Conservation (phyloP, 208 protist genomes). For the Trypanosoma boissoni region DNA sequence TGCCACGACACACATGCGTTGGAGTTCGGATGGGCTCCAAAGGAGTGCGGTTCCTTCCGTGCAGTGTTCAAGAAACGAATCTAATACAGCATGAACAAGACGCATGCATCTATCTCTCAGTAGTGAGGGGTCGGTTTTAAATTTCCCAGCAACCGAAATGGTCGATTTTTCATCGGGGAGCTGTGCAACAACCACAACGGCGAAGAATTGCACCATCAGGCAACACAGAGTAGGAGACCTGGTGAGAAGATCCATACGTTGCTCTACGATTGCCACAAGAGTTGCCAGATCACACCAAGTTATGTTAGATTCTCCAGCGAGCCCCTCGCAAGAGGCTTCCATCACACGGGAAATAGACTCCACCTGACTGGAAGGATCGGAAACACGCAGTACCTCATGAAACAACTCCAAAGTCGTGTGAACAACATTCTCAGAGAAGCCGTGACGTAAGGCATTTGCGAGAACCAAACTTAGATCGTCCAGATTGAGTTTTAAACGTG, state of each 20-base stretch:
- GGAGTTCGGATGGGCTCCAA: slow-evolving; percentile 14
- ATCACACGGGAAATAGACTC: slow-evolving; percentile 58
- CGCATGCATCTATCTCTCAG: slow-evolving; percentile 16
- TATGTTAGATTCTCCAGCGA: slow-evolving; percentile 16
- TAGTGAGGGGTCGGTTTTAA: slow-evolving; percentile 13
- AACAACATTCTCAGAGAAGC: slow-evolving; percentile 37
- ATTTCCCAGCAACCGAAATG: background rate
- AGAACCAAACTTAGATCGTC: slow-evolving; percentile 58
- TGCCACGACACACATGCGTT: slow-evolving; percentile 13
- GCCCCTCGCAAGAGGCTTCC: slow-evolving; percentile 55
- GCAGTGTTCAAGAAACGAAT: background rate
- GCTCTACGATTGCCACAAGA: slow-evolving; percentile 42
- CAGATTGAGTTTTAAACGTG: slow-evolving; percentile 24
- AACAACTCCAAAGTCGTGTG: slow-evolving; percentile 11
- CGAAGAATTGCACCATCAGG: slow-evolving; percentile 52
- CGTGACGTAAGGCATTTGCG: slow-evolving; percentile 63
- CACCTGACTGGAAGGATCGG: slow-evolving; percentile 1
- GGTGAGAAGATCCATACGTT: slow-evolving; percentile 34
- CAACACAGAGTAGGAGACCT: slow-evolving; percentile 29
- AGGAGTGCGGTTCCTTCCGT: background rate
- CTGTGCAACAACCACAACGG: slow-evolving; percentile 28
- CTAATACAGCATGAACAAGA: slow-evolving; percentile 2
- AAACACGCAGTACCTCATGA: background rate
- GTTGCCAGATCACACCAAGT: slow-evolving; percentile 36
- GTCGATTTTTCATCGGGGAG: background rate